Evolutionary conservation across 148 eudicot species (phyloP), one percentile per base, ranked within the genome.

Genomic region (Hydrangea macrophylla): DNA sequence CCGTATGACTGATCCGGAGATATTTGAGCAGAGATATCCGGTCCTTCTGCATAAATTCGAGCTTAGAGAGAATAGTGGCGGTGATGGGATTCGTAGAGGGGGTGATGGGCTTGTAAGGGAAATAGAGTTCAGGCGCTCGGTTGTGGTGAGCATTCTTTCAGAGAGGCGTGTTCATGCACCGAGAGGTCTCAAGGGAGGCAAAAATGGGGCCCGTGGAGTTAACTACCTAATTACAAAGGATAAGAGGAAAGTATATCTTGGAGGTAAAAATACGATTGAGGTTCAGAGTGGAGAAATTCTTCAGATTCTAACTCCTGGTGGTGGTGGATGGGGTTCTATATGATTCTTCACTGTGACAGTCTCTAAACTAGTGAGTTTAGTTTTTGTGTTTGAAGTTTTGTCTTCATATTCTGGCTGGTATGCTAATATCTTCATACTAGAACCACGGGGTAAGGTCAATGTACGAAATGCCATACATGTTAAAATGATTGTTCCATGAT

Each of bases 91-190:
- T 56, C 96, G 82, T 77, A 88, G 80, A 73, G 98, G 98, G 24
- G 98, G 98, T 26, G 96, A 94, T 74, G 98, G 98, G 51, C 75
- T 94, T 61, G 81, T 88, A 40, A 81, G 98, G 73, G 97, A 83
- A 84, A 94, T 94, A n/a, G 97, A 90, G 60, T 94, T 94, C 51
- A 94, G 83, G 69, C 75, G 83, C 10, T 83, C 96, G 0, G 92
- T 90, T 6, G 82, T 87, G 2, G 98, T 94, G 30, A 94, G 98
- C 79, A 84, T 94, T 56, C 92, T 94, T 48, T 86, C 98, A 0
- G 98, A 94, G 78, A 82, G 98, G 67, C 97, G 98, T 26, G 98
- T 90, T 37, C 98, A 88, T 81, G 92, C 92, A 58, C 98, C 98
- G 0, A 82, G 96, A 80, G 98, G 98, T 65, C 71, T 90, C 64